Evolutionary conservation across 2,329 filamentous ascomycete genomes (phyloP), one percentile per base, ranked within the genome.

Genomic region (Zasmidium cellare): DNA sequence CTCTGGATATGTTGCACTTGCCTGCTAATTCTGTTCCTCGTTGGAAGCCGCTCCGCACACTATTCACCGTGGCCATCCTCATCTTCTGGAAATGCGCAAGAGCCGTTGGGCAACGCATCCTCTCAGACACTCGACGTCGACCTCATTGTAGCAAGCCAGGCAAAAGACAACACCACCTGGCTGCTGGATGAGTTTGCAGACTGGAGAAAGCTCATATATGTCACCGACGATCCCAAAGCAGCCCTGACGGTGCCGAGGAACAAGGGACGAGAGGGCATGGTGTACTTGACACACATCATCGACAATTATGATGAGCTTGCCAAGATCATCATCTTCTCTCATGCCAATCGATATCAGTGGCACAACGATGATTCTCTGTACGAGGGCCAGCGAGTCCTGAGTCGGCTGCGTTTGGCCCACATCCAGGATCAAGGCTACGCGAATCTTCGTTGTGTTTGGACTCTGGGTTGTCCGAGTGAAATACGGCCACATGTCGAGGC

Each of bases 281-380:
- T 77, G 1, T 81, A 79, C 61, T 61, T 81, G 52, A 80, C 76
- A 75, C 79, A 68, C 59, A 77, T 78, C 20, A 78, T 84, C 66
- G 82, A 85, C 68, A 79, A 83, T 67, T 87, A 87, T 71, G 76
- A 85, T 63, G 64, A 73, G 2, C 77, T 87, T 3, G 79, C 83
- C 2, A 79, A 63, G 65, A 74, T 83, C 44, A 77, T 84, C 57
- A 79, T 87, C 61, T 84, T 87, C 69, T 78, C 83, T 61, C 84
- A 87, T 65, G 78, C 82, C 18, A 79, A 84, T 54, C 79, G 84
- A 46, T 72, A 74, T 23, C 75, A 81, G 56, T 84, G 82, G 82
- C 82, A 84, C 64, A 83, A 82, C 61, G 80, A 84, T 60, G 79
- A 80, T 47, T 67, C 77, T 44, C 62, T 76, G 16, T 81, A 81